phyloP scores from a whole-genome alignment of 23 red algal species.

The Cyanidioschyzon merolae region DNA sequence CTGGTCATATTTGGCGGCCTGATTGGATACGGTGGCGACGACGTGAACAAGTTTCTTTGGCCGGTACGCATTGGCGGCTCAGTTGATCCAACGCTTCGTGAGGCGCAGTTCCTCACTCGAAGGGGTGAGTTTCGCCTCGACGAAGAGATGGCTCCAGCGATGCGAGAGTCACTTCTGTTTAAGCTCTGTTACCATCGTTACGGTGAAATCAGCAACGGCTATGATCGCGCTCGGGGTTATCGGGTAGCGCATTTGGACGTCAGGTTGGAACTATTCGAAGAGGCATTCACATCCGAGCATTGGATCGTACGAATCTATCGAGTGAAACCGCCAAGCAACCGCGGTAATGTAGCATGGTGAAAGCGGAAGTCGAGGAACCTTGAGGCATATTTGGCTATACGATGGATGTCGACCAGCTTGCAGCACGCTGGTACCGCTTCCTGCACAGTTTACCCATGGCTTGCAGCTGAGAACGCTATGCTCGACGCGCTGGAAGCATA shows the following conservation, averaged over 20 bases:
- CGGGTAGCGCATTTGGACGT: slow-evolving; percentile 30
- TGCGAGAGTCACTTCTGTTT: slow-evolving; percentile 84
- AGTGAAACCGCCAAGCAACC: slow-evolving; percentile 62
- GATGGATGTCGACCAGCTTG: too few species aligned
- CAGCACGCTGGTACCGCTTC: too few species aligned
- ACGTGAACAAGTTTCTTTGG: slow-evolving; percentile 99
- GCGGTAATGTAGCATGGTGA: neutral
- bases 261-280: slow-evolving; percentile 82
- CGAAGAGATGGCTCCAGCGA: slow-evolving; percentile 32
- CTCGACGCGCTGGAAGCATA: too few species aligned
- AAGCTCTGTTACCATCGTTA: slow-evolving; percentile 93
- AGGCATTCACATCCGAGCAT: slow-evolving; percentile 88
- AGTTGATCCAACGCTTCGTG: slow-evolving; percentile 78
- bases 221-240: slow-evolving; percentile 55
- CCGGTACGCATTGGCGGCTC: slow-evolving; percentile 75
- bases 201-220: slow-evolving; percentile 36
- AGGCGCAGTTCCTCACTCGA: slow-evolving; percentile 63
- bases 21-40: slow-evolving; percentile 82
- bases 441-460: too few species aligned
- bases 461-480: too few species aligned
- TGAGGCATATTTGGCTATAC: neutral
- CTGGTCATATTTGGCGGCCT: slow-evolving; percentile 90
- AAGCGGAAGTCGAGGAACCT: neutral
- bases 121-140: slow-evolving; percentile 73
- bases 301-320: slow-evolving; percentile 97